Percentiles rank a stretch among this genome's conserved stretches.
These are phyloP conservation scores for Elasticomyces elasticus DNA, from an alignment of 495 filamentous ascomycete species.

Conservation along the genomic window DNA sequence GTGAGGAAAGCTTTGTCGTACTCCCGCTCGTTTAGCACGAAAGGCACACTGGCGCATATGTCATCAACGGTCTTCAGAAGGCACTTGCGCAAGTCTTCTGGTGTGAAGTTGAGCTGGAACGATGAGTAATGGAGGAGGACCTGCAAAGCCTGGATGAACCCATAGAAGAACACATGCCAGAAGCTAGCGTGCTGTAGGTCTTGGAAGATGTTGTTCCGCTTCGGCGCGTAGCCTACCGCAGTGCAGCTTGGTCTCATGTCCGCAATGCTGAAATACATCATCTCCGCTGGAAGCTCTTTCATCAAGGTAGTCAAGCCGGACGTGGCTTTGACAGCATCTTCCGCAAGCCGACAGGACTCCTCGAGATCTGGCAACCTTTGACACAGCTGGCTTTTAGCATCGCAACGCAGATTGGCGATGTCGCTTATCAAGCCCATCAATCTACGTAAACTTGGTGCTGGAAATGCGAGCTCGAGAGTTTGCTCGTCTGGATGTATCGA, in stretches of 20 bases:
- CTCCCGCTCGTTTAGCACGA: background rate
- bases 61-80: background rate
- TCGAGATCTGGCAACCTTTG: background rate
- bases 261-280: background rate
- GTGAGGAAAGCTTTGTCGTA: background rate
- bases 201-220: background rate
- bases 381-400: background rate
- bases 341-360: background rate
- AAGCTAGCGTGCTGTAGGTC: constrained; percentile 1
- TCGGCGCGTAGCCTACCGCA: background rate
- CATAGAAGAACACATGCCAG: background rate
- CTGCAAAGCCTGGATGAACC: background rate
- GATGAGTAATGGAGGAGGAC: background rate
- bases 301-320: background rate
- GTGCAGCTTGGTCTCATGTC: background rate
- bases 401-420: background rate
- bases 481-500: background rate
- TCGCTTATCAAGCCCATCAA: background rate
- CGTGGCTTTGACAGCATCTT: background rate
- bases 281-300: background rate
- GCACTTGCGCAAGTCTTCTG: background rate
- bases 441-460: background rate
- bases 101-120: background rate
- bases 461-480: background rate
- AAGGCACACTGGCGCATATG: background rate